A percentile compares a stretch with the other conserved stretches of the same genome.
Evolutionary conservation across 441 rosid genomes (phyloP).

Genomic region (Kokia cookei): DNA sequence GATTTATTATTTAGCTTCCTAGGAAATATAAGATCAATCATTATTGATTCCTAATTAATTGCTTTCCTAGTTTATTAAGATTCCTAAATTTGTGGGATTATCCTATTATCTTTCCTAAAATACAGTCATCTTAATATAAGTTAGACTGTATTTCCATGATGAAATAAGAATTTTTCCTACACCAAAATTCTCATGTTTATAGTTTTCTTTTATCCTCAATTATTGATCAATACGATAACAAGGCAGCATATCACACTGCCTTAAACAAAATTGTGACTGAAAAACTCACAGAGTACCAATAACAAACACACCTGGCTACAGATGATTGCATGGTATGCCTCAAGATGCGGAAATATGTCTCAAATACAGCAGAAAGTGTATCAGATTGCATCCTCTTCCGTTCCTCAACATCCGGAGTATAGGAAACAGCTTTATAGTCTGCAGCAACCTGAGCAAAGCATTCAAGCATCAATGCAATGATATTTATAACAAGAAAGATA

Average conservation of each 20-base stretch:
- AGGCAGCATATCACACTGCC: neutral
- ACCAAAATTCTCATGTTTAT: neutral
- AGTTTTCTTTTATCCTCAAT: neutral
- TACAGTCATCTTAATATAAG: neutral
- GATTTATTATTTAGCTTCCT: neutral
- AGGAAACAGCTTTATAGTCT: constrained; percentile 70
- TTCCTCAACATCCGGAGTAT: constrained; percentile 55
- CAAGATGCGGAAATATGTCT: constrained; percentile 84
- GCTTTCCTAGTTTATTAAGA: neutral
- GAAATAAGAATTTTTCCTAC: neutral
- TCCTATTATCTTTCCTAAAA: neutral
- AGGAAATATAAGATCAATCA: no score
- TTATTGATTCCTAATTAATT: neutral
- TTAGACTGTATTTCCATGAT: neutral
- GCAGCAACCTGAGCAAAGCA: constrained; percentile 61
- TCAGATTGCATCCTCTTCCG: constrained; percentile 72
- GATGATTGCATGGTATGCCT: constrained; percentile 56
- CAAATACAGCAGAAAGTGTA: constrained; percentile 81
- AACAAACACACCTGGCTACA: constrained; percentile 43
- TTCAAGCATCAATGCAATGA: constrained; percentile 7
- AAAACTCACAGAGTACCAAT: neutral
- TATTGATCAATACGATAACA: neutral
- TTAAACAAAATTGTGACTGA: neutral
- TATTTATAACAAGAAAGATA: constrained; percentile 2
- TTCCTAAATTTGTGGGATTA: neutral